Conservation (phyloP, 495 filamentous ascomycete genomes). For the Xylaria telfairii region DNA sequence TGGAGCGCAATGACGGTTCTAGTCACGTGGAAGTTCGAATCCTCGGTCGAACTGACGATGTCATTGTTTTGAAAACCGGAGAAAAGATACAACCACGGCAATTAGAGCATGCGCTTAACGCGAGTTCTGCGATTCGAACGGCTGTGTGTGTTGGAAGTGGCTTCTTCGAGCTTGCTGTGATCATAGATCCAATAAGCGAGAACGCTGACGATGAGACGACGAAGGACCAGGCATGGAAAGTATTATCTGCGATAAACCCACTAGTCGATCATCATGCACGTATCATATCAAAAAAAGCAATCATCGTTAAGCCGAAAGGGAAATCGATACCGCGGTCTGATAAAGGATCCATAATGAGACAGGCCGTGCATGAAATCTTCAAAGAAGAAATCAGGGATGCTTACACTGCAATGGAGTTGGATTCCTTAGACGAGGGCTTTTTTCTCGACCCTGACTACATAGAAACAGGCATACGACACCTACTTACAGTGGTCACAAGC, state of each 20-base stretch:
- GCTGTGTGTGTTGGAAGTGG: slow-evolving; percentile 45
- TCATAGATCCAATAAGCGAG: slow-evolving; percentile 38
- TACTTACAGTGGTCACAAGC: slow-evolving; percentile 8
- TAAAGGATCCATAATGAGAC: slow-evolving; percentile 45
- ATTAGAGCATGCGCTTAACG: slow-evolving; percentile 36
- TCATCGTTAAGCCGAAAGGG: slow-evolving; percentile 36
- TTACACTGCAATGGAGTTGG: slow-evolving; percentile 36
- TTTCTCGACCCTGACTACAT: slow-evolving; percentile 23
- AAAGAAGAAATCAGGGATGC: slow-evolving; percentile 37
- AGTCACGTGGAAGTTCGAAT: slow-evolving; percentile 30
- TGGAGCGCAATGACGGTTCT: slow-evolving; percentile 33
- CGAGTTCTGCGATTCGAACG: slow-evolving; percentile 28
- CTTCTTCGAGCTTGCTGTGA: slow-evolving; percentile 43
- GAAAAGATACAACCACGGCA: slow-evolving; percentile 46
- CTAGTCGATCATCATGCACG: slow-evolving; percentile 41
- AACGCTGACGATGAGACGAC: slow-evolving; percentile 21
- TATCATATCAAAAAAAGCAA: slow-evolving; percentile 34
- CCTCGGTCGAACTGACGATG: slow-evolving; percentile 45
- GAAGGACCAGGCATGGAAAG: slow-evolving; percentile 38
- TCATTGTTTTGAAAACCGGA: slow-evolving; percentile 47
- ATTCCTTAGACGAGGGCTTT: background rate
- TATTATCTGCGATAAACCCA: slow-evolving; percentile 30
- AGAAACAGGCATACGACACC: slow-evolving; percentile 12
- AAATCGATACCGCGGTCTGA: slow-evolving; percentile 41
- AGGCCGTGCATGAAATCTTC: slow-evolving; percentile 41